Percentiles rank a stretch among this genome's conserved stretches.
Evolutionary conservation across 106 monocot species (phyloP).

Genomic region (Acorus gramineus): DNA sequence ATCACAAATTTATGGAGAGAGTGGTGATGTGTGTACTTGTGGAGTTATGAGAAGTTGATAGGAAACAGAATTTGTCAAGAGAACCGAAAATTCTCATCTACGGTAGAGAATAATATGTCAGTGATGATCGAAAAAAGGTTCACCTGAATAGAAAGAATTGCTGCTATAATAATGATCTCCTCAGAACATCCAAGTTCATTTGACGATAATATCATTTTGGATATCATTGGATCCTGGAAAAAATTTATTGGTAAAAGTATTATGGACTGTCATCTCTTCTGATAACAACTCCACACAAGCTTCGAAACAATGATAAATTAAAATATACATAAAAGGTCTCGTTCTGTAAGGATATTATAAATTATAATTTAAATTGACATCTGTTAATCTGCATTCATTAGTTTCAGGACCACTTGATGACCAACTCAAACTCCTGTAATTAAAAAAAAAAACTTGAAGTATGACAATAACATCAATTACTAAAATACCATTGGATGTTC

Average conservation of each 20-base stretch:
- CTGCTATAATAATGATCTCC: constrained; percentile 82
- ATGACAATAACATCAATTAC: too few species aligned
- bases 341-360: background rate
- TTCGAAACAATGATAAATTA: too few species aligned
- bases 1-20: background rate
- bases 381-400: constrained; percentile 3
- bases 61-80: too few species aligned
- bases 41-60: too few species aligned
- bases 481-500: too few species aligned
- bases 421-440: background rate
- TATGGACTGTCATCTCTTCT: too few species aligned
- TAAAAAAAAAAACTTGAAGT: background rate
- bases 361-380: background rate
- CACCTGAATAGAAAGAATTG: constrained; percentile 92
- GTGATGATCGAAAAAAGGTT: constrained; percentile 1
- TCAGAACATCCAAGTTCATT: constrained; percentile 63
- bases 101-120: background rate
- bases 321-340: too few species aligned
- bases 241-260: background rate
- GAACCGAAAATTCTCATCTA: too few species aligned
- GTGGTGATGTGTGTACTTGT: too few species aligned
- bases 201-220: constrained; percentile 88
- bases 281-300: too few species aligned
- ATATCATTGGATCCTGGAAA: constrained; percentile 81
- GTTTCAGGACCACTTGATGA: constrained; percentile 1